A percentile compares a stretch with the other conserved stretches of the same genome.
These are phyloP conservation scores for Schizothecium vesticola DNA, from an alignment of 495 filamentous ascomycete species.

Conservation along the genomic window DNA sequence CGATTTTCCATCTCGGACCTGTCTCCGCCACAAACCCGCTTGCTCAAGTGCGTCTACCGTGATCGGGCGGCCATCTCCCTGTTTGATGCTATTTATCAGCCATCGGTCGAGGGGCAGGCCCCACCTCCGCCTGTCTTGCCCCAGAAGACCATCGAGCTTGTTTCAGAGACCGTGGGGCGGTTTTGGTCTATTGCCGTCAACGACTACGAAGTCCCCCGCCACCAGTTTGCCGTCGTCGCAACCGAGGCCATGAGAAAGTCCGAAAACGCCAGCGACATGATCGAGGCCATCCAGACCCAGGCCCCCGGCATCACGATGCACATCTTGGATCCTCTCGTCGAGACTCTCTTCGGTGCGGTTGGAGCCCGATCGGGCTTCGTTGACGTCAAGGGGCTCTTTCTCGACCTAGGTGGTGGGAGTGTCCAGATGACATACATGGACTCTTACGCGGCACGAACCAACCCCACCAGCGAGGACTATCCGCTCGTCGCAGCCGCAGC, in stretches of 20 bases:
- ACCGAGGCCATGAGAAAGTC: constrained; percentile 87
- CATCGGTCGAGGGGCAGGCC: constrained; percentile 19
- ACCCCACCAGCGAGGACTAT: constrained; percentile 49
- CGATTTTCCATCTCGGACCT: constrained; percentile 87
- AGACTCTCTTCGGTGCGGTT: constrained; percentile 75
- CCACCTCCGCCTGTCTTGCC: constrained; percentile 55
- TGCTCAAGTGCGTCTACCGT: constrained; percentile 70
- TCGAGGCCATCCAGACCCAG: constrained; percentile 51
- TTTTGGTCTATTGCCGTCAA: constrained; percentile 68
- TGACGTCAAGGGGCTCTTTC: constrained; percentile 58
- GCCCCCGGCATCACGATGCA: constrained; percentile 60
- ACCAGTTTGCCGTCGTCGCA: constrained; percentile 68
- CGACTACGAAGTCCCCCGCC: constrained; percentile 55
- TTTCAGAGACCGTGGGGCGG: constrained; percentile 58
- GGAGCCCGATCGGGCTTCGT: constrained; percentile 74
- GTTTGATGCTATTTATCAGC: constrained; percentile 71
- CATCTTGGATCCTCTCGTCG: constrained; percentile 71
- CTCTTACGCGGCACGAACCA: constrained; percentile 37
- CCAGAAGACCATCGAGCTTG: constrained; percentile 52
- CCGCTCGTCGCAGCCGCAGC: constrained; percentile 43
- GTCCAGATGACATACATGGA: constrained; percentile 85
- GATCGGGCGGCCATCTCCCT: constrained; percentile 77
- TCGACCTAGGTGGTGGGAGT: constrained; percentile 88
- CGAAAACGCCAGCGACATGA: constrained; percentile 63
- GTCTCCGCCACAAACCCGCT: constrained; percentile 59